Percentiles rank a stretch among this genome's conserved stretches.
Conservation (phyloP, 1,139 yeast genomes). For the Geotrichum candidum region DNA sequence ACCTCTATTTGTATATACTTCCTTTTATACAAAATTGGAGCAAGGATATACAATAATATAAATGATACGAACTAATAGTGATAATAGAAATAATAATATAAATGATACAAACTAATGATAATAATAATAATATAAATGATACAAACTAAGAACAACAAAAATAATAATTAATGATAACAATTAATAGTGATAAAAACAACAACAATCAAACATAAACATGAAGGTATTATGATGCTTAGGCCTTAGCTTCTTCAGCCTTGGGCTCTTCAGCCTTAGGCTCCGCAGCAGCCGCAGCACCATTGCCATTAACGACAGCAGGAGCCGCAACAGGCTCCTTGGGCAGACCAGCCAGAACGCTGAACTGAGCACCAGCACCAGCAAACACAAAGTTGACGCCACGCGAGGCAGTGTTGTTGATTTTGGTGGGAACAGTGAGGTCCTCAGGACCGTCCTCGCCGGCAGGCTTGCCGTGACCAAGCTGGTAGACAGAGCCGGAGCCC, state of each 20-base stretch:
- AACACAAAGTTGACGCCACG: slow-evolving; percentile 61
- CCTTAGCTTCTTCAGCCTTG: neutral
- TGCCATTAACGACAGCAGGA: neutral
- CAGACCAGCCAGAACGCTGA: slow-evolving; percentile 78
- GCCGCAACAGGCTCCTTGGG: slow-evolving; percentile 16
- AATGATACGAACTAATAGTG: neutral
- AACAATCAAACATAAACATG: too few relatives aligned
- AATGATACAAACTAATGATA: neutral
- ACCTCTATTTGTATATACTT: neutral
- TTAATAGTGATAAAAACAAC: neutral
- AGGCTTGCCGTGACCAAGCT: slow-evolving; percentile 83
- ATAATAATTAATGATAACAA: too few relatives aligned
- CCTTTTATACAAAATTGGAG: neutral
- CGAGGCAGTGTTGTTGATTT: slow-evolving; percentile 90
- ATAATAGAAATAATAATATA: neutral
- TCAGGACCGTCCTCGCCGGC: slow-evolving; percentile 64
- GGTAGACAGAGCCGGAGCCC: slow-evolving; percentile 98
- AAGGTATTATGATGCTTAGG: neutral
- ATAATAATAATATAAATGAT: neutral
- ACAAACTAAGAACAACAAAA: neutral
- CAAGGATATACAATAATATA: neutral
- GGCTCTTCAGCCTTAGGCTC: neutral
- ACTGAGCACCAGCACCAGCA: slow-evolving; percentile 94
- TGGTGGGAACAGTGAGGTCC: slow-evolving; percentile 49
- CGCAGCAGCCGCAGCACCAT: neutral